phyloP scores from a whole-genome alignment of 768 basidiomycete genomes.

The Lactarius vividus region DNA sequence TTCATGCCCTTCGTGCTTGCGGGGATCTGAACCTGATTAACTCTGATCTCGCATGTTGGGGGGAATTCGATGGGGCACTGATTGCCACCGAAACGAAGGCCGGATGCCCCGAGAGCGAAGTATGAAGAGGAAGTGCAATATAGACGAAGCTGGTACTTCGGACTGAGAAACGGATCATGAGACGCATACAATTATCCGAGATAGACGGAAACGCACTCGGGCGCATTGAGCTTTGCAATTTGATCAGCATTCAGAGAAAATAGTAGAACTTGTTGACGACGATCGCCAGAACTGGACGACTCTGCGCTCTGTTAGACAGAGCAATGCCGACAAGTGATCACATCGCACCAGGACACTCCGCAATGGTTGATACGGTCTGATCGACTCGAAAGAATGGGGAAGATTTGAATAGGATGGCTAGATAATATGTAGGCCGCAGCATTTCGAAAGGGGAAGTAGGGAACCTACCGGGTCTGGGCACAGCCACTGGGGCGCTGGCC shows the following conservation, averaged over 20 bases:
- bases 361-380: constrained; percentile 58
- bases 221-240: constrained; percentile 51
- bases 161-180: constrained; percentile 37
- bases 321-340: neutral
- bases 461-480: constrained; percentile 10
- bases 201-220: constrained; percentile 32
- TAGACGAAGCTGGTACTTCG: constrained; percentile 76
- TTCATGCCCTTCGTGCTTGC: constrained; percentile 89
- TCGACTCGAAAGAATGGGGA: constrained; percentile 77
- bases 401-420: constrained; percentile 72
- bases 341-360: constrained; percentile 76
- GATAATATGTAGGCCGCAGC: constrained; percentile 25
- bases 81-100: constrained; percentile 49
- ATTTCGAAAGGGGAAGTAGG: neutral
- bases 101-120: constrained; percentile 48
- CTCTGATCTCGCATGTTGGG: constrained; percentile 85
- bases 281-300: constrained; percentile 74
- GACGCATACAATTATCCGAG: neutral
- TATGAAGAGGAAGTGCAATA: constrained; percentile 87
- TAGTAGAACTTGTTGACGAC: constrained; percentile 56
- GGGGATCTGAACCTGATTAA: constrained; percentile 64
- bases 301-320: constrained; percentile 42
- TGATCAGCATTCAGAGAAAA: constrained; percentile 72
- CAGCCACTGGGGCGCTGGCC: neutral
- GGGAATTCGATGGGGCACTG: constrained; percentile 89